Base-by-base conservation (phyloP, 139 green algal species). In the Chlorella sp. region DNA sequence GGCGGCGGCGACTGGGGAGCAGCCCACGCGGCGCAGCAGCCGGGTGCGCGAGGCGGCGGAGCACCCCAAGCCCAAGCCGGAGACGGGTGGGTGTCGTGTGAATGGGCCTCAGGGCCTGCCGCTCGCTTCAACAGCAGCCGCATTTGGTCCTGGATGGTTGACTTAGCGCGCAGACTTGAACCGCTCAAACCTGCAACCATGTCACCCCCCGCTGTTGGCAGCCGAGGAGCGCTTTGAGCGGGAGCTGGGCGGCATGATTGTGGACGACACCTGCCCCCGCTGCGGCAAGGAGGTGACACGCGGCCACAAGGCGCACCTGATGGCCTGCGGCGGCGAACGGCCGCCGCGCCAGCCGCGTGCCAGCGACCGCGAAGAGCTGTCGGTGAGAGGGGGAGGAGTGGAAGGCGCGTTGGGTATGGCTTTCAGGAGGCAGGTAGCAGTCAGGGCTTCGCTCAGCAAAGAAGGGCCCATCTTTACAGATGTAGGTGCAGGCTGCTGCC, bases 181-280 rank as follows among this genome's bases (percentile, higher is more conserved):
- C n/a, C n/a, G n/a, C n/a, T n/a, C 51, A 60, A 60, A 11, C 51
- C 51, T 17, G 13, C 51, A 60, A 60, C 14, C 2, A 11, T 26
- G 8, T 14, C 38, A 17, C n/a, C 48, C 48, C n/a, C 22, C 14
- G 28, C 22, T 38, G 26, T 11, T 67, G 19, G 65, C 69, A 80
- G 81, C 56, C 8, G 51, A 87, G 67, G 81, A 90, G 36, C 75
- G 74, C 13, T 84, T 90, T 51, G 81, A 85, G 34, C 48, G 75
- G 38, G 60, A 90, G 64, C 62, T 90, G 26, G 86, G 81, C 24
- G 17, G 82, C 72, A 87, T 87, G 48, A 36, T 85, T 5, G 81
- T 87, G 54, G 54, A 85, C 17, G 86, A 67, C 6, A 26, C 43
- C 22, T 90, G 86, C 67, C 86, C 86, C 28, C 84, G 84, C 58